Percentiles rank a stretch among this genome's conserved stretches.
These are phyloP conservation scores for Phaeosphaeriaceae sp. DNA, from an alignment of 2,329 filamentous ascomycete species.

Conservation along the genomic window DNA sequence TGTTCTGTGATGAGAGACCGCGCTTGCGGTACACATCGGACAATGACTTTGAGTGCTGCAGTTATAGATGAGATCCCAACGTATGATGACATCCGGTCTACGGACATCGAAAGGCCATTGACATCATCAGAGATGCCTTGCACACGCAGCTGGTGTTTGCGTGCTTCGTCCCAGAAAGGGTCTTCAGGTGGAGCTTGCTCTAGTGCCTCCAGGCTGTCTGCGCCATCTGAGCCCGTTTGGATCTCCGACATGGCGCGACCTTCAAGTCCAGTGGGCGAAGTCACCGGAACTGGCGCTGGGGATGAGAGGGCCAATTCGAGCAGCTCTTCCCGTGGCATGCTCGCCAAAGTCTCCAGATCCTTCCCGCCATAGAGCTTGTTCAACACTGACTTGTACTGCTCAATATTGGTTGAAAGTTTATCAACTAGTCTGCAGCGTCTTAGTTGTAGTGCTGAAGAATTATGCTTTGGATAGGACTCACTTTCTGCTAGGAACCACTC, in stretches of 20 bases:
- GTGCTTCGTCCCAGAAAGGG: slow-evolving; percentile 71
- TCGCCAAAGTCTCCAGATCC: slow-evolving; percentile 49
- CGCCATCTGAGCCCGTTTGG: slow-evolving; percentile 54
- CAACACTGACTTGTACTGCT: slow-evolving; percentile 54
- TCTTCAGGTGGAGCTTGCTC: slow-evolving; percentile 74
- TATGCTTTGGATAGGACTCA: slow-evolving; percentile 51
- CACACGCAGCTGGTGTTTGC: slow-evolving; percentile 50
- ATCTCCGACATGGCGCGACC: slow-evolving; percentile 46
- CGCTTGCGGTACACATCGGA: slow-evolving; percentile 60
- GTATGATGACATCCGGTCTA: slow-evolving; percentile 70
- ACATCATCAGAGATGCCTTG: slow-evolving; percentile 71
- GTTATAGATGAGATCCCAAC: slow-evolving; percentile 78
- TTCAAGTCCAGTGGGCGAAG: slow-evolving; percentile 39
- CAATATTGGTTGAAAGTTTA: slow-evolving; percentile 59
- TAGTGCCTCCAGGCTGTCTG: slow-evolving; percentile 64
- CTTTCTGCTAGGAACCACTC: slow-evolving; percentile 80
- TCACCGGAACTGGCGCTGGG: slow-evolving; percentile 43
- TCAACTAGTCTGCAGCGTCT: slow-evolving; percentile 57
- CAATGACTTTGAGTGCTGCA: slow-evolving; percentile 75
- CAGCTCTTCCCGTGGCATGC: slow-evolving; percentile 53
- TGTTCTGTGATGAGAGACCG: slow-evolving; percentile 56
- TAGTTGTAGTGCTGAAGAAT: not conserved
- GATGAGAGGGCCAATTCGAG: slow-evolving; percentile 53
- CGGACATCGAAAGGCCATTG: slow-evolving; percentile 69
- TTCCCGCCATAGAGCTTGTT: slow-evolving; percentile 52